Percentiles rank a stretch among this genome's conserved stretches.
Conservation (phyloP, 2,329 filamentous ascomycete genomes). For the Apiospora kogelbergensis region DNA sequence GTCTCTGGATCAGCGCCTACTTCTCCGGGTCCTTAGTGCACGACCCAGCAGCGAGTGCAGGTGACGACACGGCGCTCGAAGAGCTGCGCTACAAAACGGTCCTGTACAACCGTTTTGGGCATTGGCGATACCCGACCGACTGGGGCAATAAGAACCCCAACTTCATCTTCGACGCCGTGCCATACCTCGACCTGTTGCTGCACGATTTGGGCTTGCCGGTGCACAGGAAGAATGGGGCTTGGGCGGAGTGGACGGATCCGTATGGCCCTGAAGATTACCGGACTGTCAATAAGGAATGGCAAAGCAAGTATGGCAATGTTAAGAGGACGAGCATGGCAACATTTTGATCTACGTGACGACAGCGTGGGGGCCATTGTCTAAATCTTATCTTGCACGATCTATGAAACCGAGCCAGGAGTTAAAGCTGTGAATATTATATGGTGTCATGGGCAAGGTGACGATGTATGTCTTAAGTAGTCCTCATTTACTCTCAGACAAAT, state of each 20-base stretch:
- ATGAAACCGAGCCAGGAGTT: too few relatives aligned
- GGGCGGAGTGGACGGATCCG: slow-evolving; percentile 52
- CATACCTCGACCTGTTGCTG: slow-evolving; percentile 70
- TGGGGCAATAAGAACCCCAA: slow-evolving; percentile 64
- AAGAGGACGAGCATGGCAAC: too few relatives aligned
- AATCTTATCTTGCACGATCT: too few relatives aligned
- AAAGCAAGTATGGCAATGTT: slow-evolving; percentile 2
- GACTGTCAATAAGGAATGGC: slow-evolving; percentile 51
- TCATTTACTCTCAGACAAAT: too few relatives aligned
- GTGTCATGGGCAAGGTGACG: too few relatives aligned
- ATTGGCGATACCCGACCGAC: slow-evolving; percentile 67
- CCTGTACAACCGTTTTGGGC: slow-evolving; percentile 67
- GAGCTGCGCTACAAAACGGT: slow-evolving; percentile 54
- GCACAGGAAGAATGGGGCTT: slow-evolving; percentile 53
- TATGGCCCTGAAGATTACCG: slow-evolving; percentile 62
- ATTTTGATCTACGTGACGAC: too few relatives aligned
- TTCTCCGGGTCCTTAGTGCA: slow-evolving; percentile 45
- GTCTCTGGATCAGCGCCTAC: slow-evolving; percentile 58
- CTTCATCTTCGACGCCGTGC: slow-evolving; percentile 74
- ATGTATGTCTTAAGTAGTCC: too few relatives aligned
- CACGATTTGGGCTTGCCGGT: slow-evolving; percentile 62
- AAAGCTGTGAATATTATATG: too few relatives aligned
- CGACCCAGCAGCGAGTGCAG: slow-evolving; percentile 12
- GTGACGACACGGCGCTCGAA: slow-evolving; percentile 38
- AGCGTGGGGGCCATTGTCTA: too few relatives aligned